Evolutionary conservation across 225 moss, liverwort and hornwort species (phyloP).

Genomic region (Neckera pumila): DNA sequence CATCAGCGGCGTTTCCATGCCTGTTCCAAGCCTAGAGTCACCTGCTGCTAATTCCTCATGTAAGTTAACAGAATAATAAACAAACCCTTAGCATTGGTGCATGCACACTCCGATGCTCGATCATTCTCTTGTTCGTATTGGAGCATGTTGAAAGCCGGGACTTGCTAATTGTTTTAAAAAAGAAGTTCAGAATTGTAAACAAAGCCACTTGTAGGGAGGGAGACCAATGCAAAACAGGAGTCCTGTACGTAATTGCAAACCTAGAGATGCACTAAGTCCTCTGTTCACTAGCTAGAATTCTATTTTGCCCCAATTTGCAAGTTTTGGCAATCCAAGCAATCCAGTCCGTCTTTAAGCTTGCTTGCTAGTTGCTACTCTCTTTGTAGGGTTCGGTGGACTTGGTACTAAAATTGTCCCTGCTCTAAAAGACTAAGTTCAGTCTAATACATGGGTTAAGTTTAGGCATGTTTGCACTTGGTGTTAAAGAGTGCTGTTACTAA

Average conservation of each 20-base stretch:
- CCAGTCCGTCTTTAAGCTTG: neutral
- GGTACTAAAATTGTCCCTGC: too few species aligned
- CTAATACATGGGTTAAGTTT: too few species aligned
- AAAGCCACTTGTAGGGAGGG: neutral
- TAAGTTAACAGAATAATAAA: neutral
- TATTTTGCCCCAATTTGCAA: neutral
- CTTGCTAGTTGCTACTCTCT: neutral
- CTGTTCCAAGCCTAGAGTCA: neutral
- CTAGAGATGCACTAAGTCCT: too few species aligned
- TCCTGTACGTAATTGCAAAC: neutral
- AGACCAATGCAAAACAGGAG: neutral
- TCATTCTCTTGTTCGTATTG: slow-evolving; percentile 5
- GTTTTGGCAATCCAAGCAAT: neutral
- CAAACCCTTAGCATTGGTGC: neutral
- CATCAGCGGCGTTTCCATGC: too few species aligned
- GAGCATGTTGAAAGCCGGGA: slow-evolving; percentile 1
- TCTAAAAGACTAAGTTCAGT: too few species aligned
- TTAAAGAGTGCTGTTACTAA: too few species aligned
- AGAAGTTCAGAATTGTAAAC: neutral
- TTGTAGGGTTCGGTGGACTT: too few species aligned
- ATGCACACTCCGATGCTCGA: neutral
- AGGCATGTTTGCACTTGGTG: too few species aligned
- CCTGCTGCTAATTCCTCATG: neutral
- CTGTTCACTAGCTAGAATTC: neutral
- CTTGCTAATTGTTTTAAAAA: too few species aligned